A percentile compares a stretch with the other conserved stretches of the same genome.
phyloP scores from a whole-genome alignment of 768 basidiomycete species.

The Cystofilobasidium macerans region DNA sequence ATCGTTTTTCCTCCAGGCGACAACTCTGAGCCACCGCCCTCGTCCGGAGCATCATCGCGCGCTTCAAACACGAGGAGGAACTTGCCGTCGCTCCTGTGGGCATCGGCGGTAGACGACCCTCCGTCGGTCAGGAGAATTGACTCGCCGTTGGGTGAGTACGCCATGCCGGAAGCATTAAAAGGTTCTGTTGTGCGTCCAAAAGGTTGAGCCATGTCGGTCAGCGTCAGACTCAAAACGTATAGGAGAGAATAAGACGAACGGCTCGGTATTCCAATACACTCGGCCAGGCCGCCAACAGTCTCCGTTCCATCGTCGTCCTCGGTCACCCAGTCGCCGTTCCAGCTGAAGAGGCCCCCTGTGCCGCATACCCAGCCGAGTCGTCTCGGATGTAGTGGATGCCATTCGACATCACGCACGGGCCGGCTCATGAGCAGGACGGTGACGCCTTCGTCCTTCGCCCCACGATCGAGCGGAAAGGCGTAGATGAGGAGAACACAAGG shows the following conservation, averaged over 20 bases:
- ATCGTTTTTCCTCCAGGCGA: no score
- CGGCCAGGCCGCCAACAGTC: constrained; percentile 15
- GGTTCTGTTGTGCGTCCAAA: constrained; percentile 12
- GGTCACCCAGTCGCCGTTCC: constrained; percentile 20
- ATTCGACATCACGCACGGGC: not conserved
- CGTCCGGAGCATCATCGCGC: not conserved
- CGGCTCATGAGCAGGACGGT: constrained; percentile 11
- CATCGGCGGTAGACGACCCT: not conserved
- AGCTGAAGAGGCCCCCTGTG: constrained; percentile 11
- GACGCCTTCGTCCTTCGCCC: not conserved
- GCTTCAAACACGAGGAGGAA: constrained; percentile 22
- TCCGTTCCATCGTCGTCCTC: not conserved
- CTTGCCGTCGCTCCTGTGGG: not conserved
- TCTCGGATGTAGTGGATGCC: constrained; percentile 18
- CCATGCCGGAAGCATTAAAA: constrained; percentile 6
- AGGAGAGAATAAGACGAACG: not conserved
- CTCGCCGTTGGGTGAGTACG: constrained; percentile 12
- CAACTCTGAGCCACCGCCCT: not conserved
- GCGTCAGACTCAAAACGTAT: not conserved
- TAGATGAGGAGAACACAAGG: not conserved
- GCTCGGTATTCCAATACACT: constrained; percentile 23
- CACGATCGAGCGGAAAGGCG: not conserved
- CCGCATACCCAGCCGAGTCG: constrained; percentile 10
- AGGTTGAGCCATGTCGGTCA: not conserved
- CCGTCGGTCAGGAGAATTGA: constrained; percentile 7